Evolutionary conservation across 1,139 yeast species (phyloP).

Genomic region (Trichomonascaceae sp.): DNA sequence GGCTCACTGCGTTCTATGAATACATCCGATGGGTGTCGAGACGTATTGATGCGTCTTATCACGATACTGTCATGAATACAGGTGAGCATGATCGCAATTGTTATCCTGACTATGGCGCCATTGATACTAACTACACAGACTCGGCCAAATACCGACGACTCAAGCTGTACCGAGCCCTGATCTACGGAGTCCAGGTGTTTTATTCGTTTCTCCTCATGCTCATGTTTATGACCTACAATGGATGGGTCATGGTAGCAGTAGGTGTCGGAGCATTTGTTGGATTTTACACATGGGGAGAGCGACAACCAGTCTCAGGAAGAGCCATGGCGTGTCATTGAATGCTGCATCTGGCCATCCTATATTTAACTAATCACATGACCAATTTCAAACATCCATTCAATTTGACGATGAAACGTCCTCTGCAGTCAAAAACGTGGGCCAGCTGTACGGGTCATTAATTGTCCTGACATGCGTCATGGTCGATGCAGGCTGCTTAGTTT

Average conservation of each 20-base stretch:
- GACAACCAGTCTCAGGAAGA: conserved; percentile 18
- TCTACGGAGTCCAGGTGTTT: conserved; percentile 63
- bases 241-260: conserved; percentile 69
- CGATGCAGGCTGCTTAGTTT: too few species aligned
- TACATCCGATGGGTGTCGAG: conserved; percentile 31
- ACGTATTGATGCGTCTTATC: conserved; percentile 12
- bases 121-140: conserved; percentile 3
- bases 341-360: neutral
- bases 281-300: conserved; percentile 45
- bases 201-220: conserved; percentile 69
- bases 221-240: conserved; percentile 69
- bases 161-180: conserved; percentile 4
- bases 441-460: too few species aligned
- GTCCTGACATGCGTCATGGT: too few species aligned
- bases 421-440: too few species aligned
- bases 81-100: neutral
- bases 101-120: neutral
- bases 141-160: conserved; percentile 2
- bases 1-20: conserved; percentile 50
- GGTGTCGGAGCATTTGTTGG: conserved; percentile 59
- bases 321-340: conserved; percentile 39
- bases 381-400: neutral
- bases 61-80: neutral
- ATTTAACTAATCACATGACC: neutral
- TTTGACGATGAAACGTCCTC: too few species aligned